A percentile compares a stretch with the other conserved stretches of the same genome.
Conservation (phyloP, 768 basidiomycete species). For the Mrakia hoshinonis region DNA sequence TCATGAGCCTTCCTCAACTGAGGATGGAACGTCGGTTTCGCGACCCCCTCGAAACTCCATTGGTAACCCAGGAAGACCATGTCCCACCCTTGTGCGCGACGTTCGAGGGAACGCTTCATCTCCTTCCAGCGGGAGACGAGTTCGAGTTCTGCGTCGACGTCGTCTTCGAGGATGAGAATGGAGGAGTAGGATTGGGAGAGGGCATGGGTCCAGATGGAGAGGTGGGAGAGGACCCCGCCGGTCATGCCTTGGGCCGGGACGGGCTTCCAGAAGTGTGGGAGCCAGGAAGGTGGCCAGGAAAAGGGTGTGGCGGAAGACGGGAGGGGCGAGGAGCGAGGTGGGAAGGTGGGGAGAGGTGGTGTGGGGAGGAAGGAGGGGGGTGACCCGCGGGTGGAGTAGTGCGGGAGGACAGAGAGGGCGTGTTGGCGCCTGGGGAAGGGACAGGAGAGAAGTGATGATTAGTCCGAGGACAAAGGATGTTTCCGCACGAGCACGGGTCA, state of each 20-base stretch:
- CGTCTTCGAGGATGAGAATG: not conserved
- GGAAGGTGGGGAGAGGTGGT: too few species aligned
- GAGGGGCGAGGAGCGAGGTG: too few species aligned
- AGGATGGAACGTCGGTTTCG: not conserved
- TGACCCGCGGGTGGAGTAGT: not conserved
- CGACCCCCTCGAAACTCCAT: not conserved
- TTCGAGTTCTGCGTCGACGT: constrained; percentile 15
- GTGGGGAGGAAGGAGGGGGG: not conserved
- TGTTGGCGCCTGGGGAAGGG: not conserved
- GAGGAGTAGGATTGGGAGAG: not conserved
- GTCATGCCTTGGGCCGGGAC: too few species aligned
- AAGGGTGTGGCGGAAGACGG: too few species aligned
- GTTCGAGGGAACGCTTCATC: constrained; percentile 3
- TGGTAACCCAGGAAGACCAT: constrained; percentile 21
- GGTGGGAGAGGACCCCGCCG: too few species aligned
- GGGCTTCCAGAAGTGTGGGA: too few species aligned
- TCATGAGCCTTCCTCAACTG: not conserved
- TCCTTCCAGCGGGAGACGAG: constrained; percentile 5
- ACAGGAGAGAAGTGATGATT: not conserved
- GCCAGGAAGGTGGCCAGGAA: not conserved
- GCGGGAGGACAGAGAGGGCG: not conserved
- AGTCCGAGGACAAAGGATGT: not conserved
- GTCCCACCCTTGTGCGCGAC: constrained; percentile 12
- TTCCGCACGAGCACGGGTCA: not conserved
- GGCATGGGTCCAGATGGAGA: not conserved